Evolutionary conservation across 1,284 basidiomycete species (phyloP).

Genomic region (Jaminaea rosea): DNA sequence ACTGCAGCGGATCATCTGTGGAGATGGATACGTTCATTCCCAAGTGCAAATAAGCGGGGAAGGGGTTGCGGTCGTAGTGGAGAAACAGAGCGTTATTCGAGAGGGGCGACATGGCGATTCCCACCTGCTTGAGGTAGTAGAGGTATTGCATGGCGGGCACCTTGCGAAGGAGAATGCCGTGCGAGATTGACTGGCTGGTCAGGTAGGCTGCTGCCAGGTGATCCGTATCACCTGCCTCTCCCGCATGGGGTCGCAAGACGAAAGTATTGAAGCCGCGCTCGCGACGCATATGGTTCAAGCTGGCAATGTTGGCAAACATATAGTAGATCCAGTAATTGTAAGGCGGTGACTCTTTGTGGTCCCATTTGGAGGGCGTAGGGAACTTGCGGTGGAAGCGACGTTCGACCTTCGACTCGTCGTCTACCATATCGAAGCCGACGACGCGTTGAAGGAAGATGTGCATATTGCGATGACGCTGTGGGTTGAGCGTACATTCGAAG

Average conservation of each 20-base stretch:
- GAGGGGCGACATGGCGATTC: slow-evolving; percentile 87
- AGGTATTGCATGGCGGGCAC: slow-evolving; percentile 68
- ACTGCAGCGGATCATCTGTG: slow-evolving; percentile 72
- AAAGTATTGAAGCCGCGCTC: slow-evolving; percentile 88
- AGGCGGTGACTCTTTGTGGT: slow-evolving; percentile 77
- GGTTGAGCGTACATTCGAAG: slow-evolving; percentile 93
- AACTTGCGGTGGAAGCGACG: slow-evolving; percentile 87
- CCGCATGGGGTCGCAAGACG: slow-evolving; percentile 90
- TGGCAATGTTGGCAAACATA: slow-evolving; percentile 92
- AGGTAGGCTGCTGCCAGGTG: slow-evolving; percentile 92
- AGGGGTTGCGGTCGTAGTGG: slow-evolving; percentile 91
- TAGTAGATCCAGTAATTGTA: slow-evolving; percentile 93
- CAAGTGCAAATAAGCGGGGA: slow-evolving; percentile 92
- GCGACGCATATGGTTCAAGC: slow-evolving; percentile 84
- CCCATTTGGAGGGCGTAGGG: slow-evolving; percentile 85
- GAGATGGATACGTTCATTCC: slow-evolving; percentile 94
- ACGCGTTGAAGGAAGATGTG: slow-evolving; percentile 94
- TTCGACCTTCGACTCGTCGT: slow-evolving; percentile 94
- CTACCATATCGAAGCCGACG: slow-evolving; percentile 90
- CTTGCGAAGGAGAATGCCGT: slow-evolving; percentile 93
- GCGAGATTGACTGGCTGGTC: slow-evolving; percentile 94
- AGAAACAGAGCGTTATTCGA: slow-evolving; percentile 97
- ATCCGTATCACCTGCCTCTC: slow-evolving; percentile 96
- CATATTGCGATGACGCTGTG: slow-evolving; percentile 78
- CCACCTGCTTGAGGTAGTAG: slow-evolving; percentile 60